Conservation (phyloP, 164 flowering plant genomes). For the Umbellularia californica region DNA sequence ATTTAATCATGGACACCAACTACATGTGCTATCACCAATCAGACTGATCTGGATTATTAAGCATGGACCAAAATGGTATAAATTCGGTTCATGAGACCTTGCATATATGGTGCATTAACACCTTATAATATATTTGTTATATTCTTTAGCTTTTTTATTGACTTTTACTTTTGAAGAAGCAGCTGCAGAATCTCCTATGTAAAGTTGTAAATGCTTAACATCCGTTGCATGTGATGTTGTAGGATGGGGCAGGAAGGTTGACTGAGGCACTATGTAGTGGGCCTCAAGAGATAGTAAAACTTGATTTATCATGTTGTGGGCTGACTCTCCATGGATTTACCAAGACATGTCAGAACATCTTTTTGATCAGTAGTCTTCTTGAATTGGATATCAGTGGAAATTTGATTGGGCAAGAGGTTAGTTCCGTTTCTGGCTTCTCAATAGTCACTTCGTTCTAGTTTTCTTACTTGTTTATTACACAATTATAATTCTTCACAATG, state of each 20-base stretch:
- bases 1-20: too few species aligned
- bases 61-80: neutral
- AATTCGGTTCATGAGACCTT: neutral
- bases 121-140: neutral
- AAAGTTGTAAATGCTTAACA: conserved; percentile 1
- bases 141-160: neutral
- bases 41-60: too few species aligned
- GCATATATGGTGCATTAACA: too few species aligned
- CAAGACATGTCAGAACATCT: conserved; percentile 24
- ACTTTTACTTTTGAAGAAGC: neutral
- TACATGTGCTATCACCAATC: too few species aligned
- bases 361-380: conserved; percentile 37
- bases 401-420: conserved; percentile 55
- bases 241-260: conserved; percentile 71
- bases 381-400: conserved; percentile 82
- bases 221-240: conserved; percentile 6
- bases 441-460: too few species aligned
- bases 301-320: conserved; percentile 75
- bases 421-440: neutral
- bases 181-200: neutral
- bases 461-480: too few species aligned
- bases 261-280: conserved; percentile 48
- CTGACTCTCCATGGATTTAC: conserved; percentile 37
- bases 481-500: too few species aligned
- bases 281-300: conserved; percentile 59